Evolutionary conservation across 148 eudicot species (phyloP), one percentile per base, ranked within the genome.

Genomic region (Chenopodium quinoa): DNA sequence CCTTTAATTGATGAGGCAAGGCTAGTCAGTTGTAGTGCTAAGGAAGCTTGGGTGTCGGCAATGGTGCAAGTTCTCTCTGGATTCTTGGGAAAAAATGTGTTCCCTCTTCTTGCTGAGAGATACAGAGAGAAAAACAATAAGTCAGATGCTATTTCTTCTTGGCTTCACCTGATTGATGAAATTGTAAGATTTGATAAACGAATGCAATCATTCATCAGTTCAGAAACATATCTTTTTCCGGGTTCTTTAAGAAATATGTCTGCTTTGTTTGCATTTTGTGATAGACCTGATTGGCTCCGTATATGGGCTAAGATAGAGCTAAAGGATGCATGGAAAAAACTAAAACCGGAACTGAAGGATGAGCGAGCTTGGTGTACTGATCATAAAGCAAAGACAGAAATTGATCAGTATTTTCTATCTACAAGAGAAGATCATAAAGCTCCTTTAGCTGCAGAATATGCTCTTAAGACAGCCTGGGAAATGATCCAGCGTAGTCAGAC

Each of bases 1-100:
- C 91, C 91, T 77, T 83, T 90, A 20, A 88, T 90, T 79, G 92
- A 88, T 83, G 84, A 60, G 83, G 90, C 89, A n/a, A 85, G 85
- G 68, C 77, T 90, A 71, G 82, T 81, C 11, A 86, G 88, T 54
- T 88, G 81, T 78, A 88, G 92, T 85, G 92, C 92, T 47, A 88
- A 86, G 81, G 92, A 90, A 88, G 82, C 90, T 60, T 90, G 90
- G 92, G 85, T 88, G 44, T 83, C 85, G 79, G 82, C 89, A 70
- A 88, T 90, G 90, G 82, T 88, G 69, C 84, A 82, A 58, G 74
- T 84, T 44, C 84, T 90, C 32, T 86, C 90, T 5, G 70, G 73
- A 7, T 90, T 90, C 79, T 71, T 90, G 66, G 84, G 79, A 4
- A 86, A 88, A 63, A 75, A 79, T 27, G 87, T 85, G 75, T 83